Evolutionary conservation across 2,329 filamentous ascomycete genomes (phyloP).

Genomic region (Westerdykella ornata): DNA sequence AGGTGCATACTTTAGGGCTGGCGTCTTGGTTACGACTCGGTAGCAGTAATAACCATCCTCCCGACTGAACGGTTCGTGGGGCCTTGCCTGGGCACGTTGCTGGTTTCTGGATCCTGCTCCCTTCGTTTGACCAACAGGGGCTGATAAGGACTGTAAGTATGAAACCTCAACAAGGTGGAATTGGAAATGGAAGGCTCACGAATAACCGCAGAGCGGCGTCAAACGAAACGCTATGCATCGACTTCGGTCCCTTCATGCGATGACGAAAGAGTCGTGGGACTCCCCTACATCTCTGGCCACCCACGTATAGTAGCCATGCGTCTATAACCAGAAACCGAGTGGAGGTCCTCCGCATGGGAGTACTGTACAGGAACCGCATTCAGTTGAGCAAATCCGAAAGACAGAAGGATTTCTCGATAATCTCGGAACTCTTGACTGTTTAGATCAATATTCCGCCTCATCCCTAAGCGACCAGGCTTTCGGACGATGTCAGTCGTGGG

Average conservation of each 20-base stretch:
- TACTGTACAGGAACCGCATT: background rate
- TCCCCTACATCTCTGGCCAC: background rate
- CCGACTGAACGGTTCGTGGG: conserved; percentile 2
- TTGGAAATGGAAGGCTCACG: background rate
- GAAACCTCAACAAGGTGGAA: background rate
- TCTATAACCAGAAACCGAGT: background rate
- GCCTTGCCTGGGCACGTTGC: background rate
- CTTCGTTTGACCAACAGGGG: background rate
- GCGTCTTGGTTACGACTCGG: conserved; percentile 3
- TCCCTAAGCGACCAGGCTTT: background rate
- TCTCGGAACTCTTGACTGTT: background rate
- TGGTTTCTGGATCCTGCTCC: background rate
- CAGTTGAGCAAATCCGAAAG: background rate
- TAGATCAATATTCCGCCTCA: background rate
- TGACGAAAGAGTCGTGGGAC: background rate
- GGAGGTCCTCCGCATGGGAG: no score
- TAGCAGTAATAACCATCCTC: background rate
- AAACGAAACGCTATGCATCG: background rate
- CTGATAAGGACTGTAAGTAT: background rate
- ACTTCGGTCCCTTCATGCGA: background rate
- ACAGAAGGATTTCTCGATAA: no score
- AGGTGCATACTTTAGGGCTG: no score
- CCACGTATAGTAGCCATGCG: background rate
- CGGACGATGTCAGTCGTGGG: no score
- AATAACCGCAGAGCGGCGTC: background rate